Evolutionary conservation across 148 eudicot species (phyloP), one percentile per base, ranked within the genome.

Genomic region (Heliosperma pusillum): DNA sequence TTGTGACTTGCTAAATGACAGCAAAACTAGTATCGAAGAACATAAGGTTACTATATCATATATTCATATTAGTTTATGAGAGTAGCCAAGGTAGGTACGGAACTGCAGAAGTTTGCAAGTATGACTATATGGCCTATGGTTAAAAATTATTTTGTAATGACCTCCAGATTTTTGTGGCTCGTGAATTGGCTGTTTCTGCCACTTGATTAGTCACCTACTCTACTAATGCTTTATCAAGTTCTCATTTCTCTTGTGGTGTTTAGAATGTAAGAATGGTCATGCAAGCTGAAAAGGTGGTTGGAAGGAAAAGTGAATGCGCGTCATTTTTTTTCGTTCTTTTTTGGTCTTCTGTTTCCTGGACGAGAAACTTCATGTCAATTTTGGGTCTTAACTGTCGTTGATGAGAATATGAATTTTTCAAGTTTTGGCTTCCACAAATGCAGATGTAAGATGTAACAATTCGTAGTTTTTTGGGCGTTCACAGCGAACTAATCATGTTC

Each of bases 401-500:
- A 61, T 64, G 68, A 10, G 27, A 64, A 17, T 12, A 19, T 27
- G 68, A 30, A 61, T 1, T 64, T 26, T 30, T 30, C 17, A 66
- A 15, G 13, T 66, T 40, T 40, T 33, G 47, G 12, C 42, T 66
- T 19, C 40, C 2, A 3, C 6, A 7, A 36, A 67, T 10, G 8
- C 55, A 20, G 53, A 20, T 56, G 13, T 30, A 19, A 20, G 53
- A 20, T 56, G 13, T 30, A 19, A 33, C 8, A 15, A 12, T 74
- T 5, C 69, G 66, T 52, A 26, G 42, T 63, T 33, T 50, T 44
- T 27, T 22, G 60, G 12, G 56, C 2, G 16, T 62, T 58, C 58
- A 33, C 16, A 36, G 58, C 21, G n/a, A 36, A 36, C 62, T 70
- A n/a, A 63, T 33, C 29, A 36, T 76, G 33, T 69, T 50, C 57